Base-by-base conservation (phyloP, 225 moss, liverwort and hornwort species). In the Thuidium tamariscinum region DNA sequence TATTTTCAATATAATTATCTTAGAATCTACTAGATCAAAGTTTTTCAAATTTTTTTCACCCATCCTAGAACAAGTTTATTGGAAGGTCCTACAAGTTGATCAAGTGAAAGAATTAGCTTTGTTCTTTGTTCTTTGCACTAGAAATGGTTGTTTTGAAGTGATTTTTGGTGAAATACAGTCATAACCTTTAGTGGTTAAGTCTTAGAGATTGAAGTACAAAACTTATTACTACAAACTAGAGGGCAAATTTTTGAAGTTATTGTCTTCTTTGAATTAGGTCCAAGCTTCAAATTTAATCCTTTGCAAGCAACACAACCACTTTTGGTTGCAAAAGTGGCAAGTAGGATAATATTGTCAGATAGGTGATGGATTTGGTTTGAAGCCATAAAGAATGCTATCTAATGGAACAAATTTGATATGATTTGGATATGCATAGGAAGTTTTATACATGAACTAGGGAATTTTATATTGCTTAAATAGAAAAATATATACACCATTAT, bases 81-180 rank as follows among this genome's bases (percentile, higher is more conserved):
- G 2, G 7, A 37, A 42, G 2, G 16, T 10, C 5, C 42, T 44
- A 2, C 1, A n/a, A 42, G 1, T 42, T 42, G 9, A 7, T 15
- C 0, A 15, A 1, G 6, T 7, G 15, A 29, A 14, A 30, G 30
- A 42, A 27, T 42, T 9, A 16, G 2, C 2, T 42, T 42, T 41
- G 9, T 44, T 9, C 26, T 13, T 27, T 7, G 60, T 5, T 60
- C 60, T 71, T 44, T 29, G 44, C 2, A 17, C 3, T 17, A 71
- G 17, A 46, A 29, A 29, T 44, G 10, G 9, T 27, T 42, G 10
- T 27, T 42, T 70, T 44, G 5, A 27, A 71, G 16, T 44, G 44
- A 0, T 71, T 42, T 27, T 15, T 16, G 42, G 5, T 27, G 1
- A 42, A 70, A 44, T 0, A 9, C 16, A 44, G 10, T 71, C 3